Base-by-base conservation (phyloP, 1,284 basidiomycete genomes). In the Tilletia setariae region DNA sequence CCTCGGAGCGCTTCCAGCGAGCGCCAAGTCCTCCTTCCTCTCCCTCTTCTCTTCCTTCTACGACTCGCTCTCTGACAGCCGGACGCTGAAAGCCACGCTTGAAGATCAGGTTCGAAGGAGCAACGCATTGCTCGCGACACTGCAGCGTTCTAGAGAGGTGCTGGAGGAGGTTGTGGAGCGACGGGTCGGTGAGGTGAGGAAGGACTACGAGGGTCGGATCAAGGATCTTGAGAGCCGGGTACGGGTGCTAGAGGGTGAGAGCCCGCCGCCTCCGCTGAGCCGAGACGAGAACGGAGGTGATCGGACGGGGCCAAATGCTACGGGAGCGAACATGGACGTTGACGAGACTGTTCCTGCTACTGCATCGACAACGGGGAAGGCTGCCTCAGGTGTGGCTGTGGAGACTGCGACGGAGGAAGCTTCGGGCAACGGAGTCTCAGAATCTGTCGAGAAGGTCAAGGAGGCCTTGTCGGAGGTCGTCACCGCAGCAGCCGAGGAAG, bases 11-110 rank as follows among this genome's bases (percentile, higher is more conserved):
- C 74, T 77, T 9, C 76, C 79, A 40, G 63, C 73, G 56, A 61
- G 56, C 46, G 70, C 69, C 11, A 78, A 79, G 61, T 65, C 72
- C 13, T 77, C 80, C 53, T 82, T 82, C 63, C 73, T 82, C 23
- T 74, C 74, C 19, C 72, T 82, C 59, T 82, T 82, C 53, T 76
- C 79, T 35, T 74, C 76, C 67, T 82, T 82, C 67, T 82, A 76
- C 69, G 80, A 82, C 63, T 76, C 73, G 47, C 73, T 82, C 40
- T 67, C 72, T 23, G 80, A 82, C 72, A 79, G 76, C 65, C 75
- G 79, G 59, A 79, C 79, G 30, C 72, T 82, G 40, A 79, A 80
- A 67, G 75, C 78, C 4, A 81, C 78, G 28, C 68, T 82, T 30
- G 80, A 82, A 62, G 76, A 82, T 61, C 80, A 82, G 67, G 79